These are phyloP conservation scores for Nakazawaea holstii DNA, from an alignment of 805 yeast species.

Conservation along the genomic window DNA sequence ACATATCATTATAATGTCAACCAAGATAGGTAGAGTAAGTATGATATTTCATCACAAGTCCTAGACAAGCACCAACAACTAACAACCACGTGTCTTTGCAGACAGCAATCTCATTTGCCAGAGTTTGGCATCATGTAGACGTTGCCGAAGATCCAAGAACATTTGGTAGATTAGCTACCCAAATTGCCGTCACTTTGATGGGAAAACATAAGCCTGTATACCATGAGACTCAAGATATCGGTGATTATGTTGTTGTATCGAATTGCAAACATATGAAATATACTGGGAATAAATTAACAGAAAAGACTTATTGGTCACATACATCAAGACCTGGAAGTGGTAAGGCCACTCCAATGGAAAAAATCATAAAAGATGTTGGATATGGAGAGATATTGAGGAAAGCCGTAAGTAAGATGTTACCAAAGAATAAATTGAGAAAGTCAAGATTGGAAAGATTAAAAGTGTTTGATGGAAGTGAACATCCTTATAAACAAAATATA, in stretches of 20 bases:
- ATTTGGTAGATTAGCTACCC: slow-evolving; percentile 86
- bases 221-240: slow-evolving; percentile 77
- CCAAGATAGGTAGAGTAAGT: slow-evolving; percentile 36
- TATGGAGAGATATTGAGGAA: slow-evolving; percentile 77
- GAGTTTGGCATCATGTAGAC: slow-evolving; percentile 96
- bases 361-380: slow-evolving; percentile 72
- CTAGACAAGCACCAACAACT: neutral
- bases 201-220: slow-evolving; percentile 97
- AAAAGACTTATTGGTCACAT: slow-evolving; percentile 86
- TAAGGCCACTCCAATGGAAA: slow-evolving; percentile 76
- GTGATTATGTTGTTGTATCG: slow-evolving; percentile 96
- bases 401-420: slow-evolving; percentile 96
- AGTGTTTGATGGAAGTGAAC: slow-evolving; percentile 81
- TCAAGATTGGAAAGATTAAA: slow-evolving; percentile 78
- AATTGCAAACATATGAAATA: slow-evolving; percentile 77
- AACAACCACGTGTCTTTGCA: slow-evolving; percentile 14
- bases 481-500: slow-evolving; percentile 80
- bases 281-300: slow-evolving; percentile 80
- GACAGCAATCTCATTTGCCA: slow-evolving; percentile 71
- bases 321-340: slow-evolving; percentile 87
- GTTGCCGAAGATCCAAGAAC: slow-evolving; percentile 79
- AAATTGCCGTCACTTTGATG: slow-evolving; percentile 80
- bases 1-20: slow-evolving; percentile 38
- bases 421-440: slow-evolving; percentile 81
- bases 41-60: neutral